Evolutionary conservation across 2,329 filamentous ascomycete genomes (phyloP), one percentile per base, ranked within the genome.

Genomic region (Xylariaceae sp.): DNA sequence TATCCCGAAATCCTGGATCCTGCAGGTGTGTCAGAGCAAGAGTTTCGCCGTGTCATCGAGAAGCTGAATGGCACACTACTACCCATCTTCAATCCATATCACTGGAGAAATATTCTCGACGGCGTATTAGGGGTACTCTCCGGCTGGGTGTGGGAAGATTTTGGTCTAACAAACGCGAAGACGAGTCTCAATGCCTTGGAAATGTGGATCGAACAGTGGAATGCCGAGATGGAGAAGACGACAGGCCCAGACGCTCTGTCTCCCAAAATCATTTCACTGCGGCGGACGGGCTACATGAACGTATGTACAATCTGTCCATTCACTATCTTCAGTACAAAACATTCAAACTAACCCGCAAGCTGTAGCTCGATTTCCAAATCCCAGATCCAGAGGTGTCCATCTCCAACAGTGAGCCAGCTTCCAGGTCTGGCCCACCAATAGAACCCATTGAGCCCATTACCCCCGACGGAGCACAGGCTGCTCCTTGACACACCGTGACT

Each of bases 1-100:
- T 99, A 99, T 62, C 94, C 94, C 0, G 94, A 99, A 66, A 95
- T 99, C 50, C 75, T 99, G 7, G 91, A 96, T 58, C 89, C 90
- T 0, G 82, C 82, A 0, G 82, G 91, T 31, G 72, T 99, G 39
- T 79, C 82, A 1, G 94, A 99, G 67, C 85, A 86, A 51, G 89
- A 95, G 60, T 99, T 99, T 64, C 83, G 94, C 3, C 77, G 77
- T 11, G 73, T 97, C 30, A 82, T 99, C 48, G 83, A 90, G 51
- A 87, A 85, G 62, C 77, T 97, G 47, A 99, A 99, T 63, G 72
- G 80, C 11, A 83, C 89, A 55, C 72, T 97, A 14, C 73, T 86
- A 36, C 78, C 78, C n/a, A 85, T 86, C 0, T 96, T 95, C 67
- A 82, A 87, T 62, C 92, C 94, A 0, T 91, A 85, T 66, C 83